Conservation (phyloP, 805 yeast species). For the Zygoascus flipseniorum region DNA sequence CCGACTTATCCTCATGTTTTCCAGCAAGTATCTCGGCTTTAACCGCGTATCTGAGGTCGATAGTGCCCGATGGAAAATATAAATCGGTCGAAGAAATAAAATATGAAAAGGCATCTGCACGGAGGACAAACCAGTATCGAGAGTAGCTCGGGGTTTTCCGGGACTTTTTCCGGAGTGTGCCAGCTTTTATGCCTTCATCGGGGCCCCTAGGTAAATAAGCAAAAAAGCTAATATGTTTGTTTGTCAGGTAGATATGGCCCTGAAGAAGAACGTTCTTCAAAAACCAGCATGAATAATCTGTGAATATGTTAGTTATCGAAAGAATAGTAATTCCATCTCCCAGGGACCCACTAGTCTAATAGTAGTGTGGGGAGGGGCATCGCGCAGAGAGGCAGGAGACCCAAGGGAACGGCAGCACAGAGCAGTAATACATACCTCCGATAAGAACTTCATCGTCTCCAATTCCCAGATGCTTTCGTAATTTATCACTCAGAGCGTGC, state of each 20-base stretch:
- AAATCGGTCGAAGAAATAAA: constrained; percentile 66
- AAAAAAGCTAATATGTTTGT: constrained; percentile 56
- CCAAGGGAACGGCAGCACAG: neutral
- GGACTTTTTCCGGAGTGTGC: constrained; percentile 40
- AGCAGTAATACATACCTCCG: constrained; percentile 8
- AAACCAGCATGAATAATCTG: constrained; percentile 68
- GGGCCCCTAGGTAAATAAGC: constrained; percentile 62
- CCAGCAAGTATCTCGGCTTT: constrained; percentile 44
- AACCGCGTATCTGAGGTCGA: constrained; percentile 59
- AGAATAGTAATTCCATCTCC: too few species aligned
- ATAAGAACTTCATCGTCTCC: constrained; percentile 15
- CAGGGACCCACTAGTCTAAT: neutral
- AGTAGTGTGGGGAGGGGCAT: neutral
- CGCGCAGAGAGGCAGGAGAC: neutral
- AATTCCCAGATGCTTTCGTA: constrained; percentile 16
- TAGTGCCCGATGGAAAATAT: constrained; percentile 73
- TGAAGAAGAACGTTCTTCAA: constrained; percentile 74
- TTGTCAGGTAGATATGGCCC: constrained; percentile 75
- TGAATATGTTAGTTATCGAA: neutral
- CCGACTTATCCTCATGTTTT: constrained; percentile 7
- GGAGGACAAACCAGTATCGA: constrained; percentile 74
- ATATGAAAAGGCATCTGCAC: constrained; percentile 58
- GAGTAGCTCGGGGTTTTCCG: constrained; percentile 31
- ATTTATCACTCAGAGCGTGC: constrained; percentile 17
- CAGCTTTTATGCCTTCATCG: constrained; percentile 39